Base-by-base conservation (phyloP, 2,329 filamentous ascomycete species). In the Tolypocladium album region DNA sequence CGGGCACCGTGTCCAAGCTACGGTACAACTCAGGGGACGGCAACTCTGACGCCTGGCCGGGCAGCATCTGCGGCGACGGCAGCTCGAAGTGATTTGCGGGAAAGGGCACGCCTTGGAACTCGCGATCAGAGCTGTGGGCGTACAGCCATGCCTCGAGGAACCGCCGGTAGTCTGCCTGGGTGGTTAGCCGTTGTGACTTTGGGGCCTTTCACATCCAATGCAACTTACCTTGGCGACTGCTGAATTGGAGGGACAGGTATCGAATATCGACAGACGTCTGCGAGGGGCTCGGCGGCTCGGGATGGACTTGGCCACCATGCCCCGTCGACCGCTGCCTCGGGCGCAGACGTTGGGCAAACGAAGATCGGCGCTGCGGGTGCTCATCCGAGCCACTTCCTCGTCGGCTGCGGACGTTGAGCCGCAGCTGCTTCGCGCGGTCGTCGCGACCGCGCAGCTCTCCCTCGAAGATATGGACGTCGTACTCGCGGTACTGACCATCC, bases 231-330 rank as follows among this genome's bases (percentile, higher is more conserved):
- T 78, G 74, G 36, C 75, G 71, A 52, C 75, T 73, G 50, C 75
- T 79, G 63, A 82, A 82, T 58, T 81, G 79, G 52, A 82, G 75
- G 7, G 76, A 76, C 36, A 82, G 70, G 66, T 81, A 78, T 56
- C 76, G 74, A 56, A 82, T 78, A 61, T 79, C 77, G 20, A 76
- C 65, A 4, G 68, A 50, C 57, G 63, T 47, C 60, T 67, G 62
- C 20, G 64, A 63, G 22, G 47, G 62, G 58, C 65, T 65, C 56
- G 63, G 64, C 43, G 65, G 59, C 39, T 73, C 68, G 50, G 50
- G 27, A 31, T 55, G 61, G 59, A 56, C 55, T 56, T 65, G 62
- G 55, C 62, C 60, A 17, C 63, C 60, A 43, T 67, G 65, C 6
- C 65, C 68, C 9, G 65, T 63, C 11, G 75, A 74, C 56, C 74